Evolutionary conservation across 208 protist species (phyloP).

Genomic region (Eutreptiella sp.): DNA sequence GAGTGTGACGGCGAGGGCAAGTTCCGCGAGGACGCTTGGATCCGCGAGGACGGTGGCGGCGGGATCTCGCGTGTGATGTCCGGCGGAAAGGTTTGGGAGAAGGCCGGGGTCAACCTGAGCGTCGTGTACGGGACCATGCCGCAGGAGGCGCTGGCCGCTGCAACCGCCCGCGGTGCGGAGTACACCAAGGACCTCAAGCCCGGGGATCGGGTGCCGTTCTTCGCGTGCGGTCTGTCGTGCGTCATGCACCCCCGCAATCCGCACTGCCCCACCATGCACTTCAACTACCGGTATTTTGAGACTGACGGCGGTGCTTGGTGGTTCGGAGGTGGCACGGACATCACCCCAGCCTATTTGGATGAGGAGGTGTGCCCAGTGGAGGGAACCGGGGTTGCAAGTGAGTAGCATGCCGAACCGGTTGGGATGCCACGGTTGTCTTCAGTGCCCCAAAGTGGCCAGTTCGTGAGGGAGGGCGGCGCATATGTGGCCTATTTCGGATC

Average conservation of each 20-base stretch:
- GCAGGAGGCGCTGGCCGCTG: slow-evolving; percentile 31
- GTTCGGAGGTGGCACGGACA: slow-evolving; percentile 79
- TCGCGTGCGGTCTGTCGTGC: slow-evolving; percentile 65
- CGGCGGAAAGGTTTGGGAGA: slow-evolving; percentile 53
- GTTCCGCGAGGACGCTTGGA: slow-evolving; percentile 56
- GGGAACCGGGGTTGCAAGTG: too few species aligned
- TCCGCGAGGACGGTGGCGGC: slow-evolving; percentile 47
- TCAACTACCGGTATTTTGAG: slow-evolving; percentile 75
- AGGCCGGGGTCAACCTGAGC: slow-evolving; percentile 66
- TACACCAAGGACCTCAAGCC: slow-evolving; percentile 41
- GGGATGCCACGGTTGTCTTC: too few species aligned
- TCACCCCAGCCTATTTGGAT: slow-evolving; percentile 69
- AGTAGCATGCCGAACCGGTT: not conserved
- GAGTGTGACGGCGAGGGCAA: slow-evolving; percentile 40
- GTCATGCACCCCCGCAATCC: slow-evolving; percentile 72
- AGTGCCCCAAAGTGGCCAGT: too few species aligned
- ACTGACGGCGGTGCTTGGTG: slow-evolving; percentile 53
- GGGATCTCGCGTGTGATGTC: slow-evolving; percentile 54
- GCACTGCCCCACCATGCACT: slow-evolving; percentile 66
- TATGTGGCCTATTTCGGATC: too few species aligned
- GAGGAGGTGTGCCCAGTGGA: slow-evolving; percentile 43
- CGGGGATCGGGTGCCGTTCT: slow-evolving; percentile 44
- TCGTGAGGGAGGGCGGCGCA: too few species aligned
- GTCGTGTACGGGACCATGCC: slow-evolving; percentile 55
- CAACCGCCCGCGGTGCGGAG: slow-evolving; percentile 23